Conservation (phyloP, 129 eudicot genomes). For the Saussurea involucrata region DNA sequence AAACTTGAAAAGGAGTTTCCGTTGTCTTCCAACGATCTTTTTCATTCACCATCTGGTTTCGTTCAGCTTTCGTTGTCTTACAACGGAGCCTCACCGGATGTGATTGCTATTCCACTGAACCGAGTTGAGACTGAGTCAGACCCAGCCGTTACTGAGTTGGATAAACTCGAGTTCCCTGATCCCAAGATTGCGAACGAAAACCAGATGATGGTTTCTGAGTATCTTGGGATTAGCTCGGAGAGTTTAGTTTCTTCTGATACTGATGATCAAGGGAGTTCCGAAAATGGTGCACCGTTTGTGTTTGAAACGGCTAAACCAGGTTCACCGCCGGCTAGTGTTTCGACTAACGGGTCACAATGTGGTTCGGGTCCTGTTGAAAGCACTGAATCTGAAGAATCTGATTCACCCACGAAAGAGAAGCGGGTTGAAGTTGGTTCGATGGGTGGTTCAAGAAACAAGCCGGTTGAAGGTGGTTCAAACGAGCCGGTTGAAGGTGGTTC, state of each 20-base stretch:
- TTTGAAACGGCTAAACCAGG: slow-evolving; percentile 39
- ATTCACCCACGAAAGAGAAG: slow-evolving; percentile 40
- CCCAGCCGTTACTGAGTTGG: slow-evolving; percentile 34
- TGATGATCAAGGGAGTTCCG: slow-evolving; percentile 58
- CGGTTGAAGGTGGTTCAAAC: slow-evolving; percentile 28
- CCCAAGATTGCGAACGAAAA: slow-evolving; percentile 76
- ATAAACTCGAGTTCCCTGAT: slow-evolving; percentile 92
- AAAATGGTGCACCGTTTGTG: slow-evolving; percentile 32
- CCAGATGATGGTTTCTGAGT: slow-evolving; percentile 83
- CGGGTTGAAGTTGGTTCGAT: slow-evolving; percentile 17
- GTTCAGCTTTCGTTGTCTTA: slow-evolving; percentile 79
- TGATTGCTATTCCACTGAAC: slow-evolving; percentile 44
- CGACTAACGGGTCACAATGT: slow-evolving; percentile 51
- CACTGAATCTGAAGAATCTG: slow-evolving; percentile 47
- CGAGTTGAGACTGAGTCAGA: background rate
- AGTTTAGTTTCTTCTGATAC: slow-evolving; percentile 65
- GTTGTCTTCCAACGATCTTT: slow-evolving; percentile 82
- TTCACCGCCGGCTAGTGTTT: slow-evolving; percentile 64
- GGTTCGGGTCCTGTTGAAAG: slow-evolving; percentile 42
- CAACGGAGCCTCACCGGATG: slow-evolving; percentile 76
- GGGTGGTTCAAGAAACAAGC: slow-evolving; percentile 25
- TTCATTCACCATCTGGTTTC: slow-evolving; percentile 95
- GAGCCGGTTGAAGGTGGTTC: slow-evolving; percentile 32
- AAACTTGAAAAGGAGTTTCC: slow-evolving; percentile 78
- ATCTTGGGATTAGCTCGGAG: slow-evolving; percentile 61